Evolutionary conservation across 805 yeast genomes (phyloP).

Genomic region (Yarrowia phangngaensis): DNA sequence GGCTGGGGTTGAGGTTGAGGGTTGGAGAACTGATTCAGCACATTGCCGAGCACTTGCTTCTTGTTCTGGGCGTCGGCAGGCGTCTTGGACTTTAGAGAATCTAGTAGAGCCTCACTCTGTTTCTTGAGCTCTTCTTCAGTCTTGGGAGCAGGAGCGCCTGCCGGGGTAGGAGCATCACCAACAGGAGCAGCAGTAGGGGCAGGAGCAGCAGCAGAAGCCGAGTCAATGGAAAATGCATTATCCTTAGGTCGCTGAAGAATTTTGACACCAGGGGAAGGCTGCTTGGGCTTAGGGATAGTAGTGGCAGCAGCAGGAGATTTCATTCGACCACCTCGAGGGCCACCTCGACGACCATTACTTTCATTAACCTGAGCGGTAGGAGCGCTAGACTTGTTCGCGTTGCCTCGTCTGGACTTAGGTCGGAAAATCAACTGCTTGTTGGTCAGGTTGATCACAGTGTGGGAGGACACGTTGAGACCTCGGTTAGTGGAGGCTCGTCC

Average conservation of each 20-base stretch:
- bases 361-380: constrained; percentile 3
- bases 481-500: constrained; percentile 75
- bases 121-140: constrained; percentile 25
- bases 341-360: not conserved
- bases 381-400: not conserved
- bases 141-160: constrained; percentile 17
- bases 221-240: constrained; percentile 2
- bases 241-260: constrained; percentile 28
- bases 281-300: constrained; percentile 17
- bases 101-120: constrained; percentile 20
- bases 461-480: constrained; percentile 78
- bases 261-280: constrained; percentile 27
- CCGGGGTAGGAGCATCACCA: constrained; percentile 18
- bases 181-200: constrained; percentile 31
- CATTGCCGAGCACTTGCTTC: constrained; percentile 23
- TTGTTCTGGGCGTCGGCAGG: constrained; percentile 9
- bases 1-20: constrained; percentile 24
- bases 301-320: constrained; percentile 19
- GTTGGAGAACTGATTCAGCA: constrained; percentile 25
- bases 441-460: constrained; percentile 73
- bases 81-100: constrained; percentile 24
- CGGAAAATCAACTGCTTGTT: constrained; percentile 72
- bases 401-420: constrained; percentile 42
- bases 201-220: constrained; percentile 30
- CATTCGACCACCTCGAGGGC: constrained; percentile 7